Conservation (phyloP, 73 alveolate genomes). For the Paramecium octaurelia region DNA sequence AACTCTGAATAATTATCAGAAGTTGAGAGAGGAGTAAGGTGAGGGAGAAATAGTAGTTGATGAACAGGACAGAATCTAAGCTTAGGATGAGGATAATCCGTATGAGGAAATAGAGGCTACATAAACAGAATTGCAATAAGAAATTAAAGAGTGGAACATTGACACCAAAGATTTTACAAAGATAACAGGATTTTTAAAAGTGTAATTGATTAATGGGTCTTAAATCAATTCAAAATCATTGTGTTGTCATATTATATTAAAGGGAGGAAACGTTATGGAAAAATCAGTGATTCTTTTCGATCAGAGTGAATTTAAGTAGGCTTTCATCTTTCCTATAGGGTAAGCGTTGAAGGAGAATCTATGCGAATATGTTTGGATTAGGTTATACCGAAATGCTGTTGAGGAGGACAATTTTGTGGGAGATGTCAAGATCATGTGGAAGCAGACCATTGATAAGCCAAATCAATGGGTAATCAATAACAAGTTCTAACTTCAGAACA, state of each 20-base stretch:
- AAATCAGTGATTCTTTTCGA: constrained; percentile 22
- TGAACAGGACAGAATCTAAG: background rate
- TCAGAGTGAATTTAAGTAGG: constrained; percentile 28
- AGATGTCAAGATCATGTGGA: constrained; percentile 54
- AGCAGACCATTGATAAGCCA: background rate
- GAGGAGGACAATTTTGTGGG: constrained; percentile 51
- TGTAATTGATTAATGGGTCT: background rate
- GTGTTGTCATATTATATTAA: background rate
- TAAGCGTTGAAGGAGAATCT: constrained; percentile 39
- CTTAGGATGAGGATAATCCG: constrained; percentile 3
- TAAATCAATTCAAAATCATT: background rate
- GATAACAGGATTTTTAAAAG: background rate
- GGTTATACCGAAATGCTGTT: constrained; percentile 9
- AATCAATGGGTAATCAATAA: constrained; percentile 34
- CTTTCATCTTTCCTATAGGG: background rate
- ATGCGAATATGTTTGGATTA: background rate
- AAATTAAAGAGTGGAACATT: background rate
- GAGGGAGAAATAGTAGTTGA: background rate
- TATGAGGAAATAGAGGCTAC: background rate
- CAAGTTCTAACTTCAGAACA: constrained; percentile 1
- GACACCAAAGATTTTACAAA: background rate
- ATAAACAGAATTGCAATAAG: background rate
- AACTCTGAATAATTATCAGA: constrained; percentile 37
- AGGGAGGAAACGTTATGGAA: background rate
- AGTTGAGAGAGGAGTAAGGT: constrained; percentile 8